Percentiles rank a stretch among this genome's conserved stretches.
Evolutionary conservation across 106 monocot genomes (phyloP).

Genomic region (Triglochin maritima): DNA sequence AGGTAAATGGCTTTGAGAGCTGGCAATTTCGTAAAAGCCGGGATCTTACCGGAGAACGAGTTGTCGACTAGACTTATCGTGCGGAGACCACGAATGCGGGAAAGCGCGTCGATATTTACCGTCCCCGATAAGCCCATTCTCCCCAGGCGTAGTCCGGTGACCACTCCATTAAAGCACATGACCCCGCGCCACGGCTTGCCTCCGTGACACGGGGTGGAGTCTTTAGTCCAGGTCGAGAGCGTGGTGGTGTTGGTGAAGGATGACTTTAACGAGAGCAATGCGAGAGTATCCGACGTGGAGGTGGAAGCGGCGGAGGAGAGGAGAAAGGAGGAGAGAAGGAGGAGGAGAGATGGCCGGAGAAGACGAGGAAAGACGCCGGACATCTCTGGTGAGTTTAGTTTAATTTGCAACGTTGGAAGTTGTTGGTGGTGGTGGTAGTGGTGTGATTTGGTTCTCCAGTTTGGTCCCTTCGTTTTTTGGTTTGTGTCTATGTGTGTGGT

Average conservation of each 20-base stretch:
- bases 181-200: constrained; percentile 42
- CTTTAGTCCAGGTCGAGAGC: constrained; percentile 41
- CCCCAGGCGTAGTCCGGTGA: constrained; percentile 41
- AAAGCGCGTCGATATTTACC: constrained; percentile 42
- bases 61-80: constrained; percentile 34
- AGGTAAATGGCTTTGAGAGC: constrained; percentile 55
- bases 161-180: constrained; percentile 30
- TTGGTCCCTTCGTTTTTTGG: too few species aligned
- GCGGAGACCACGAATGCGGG: constrained; percentile 33
- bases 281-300: constrained; percentile 5
- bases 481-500: too few species aligned
- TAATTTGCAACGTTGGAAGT: too few species aligned
- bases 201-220: constrained; percentile 18
- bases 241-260: constrained; percentile 27
- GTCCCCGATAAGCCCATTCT: constrained; percentile 37
- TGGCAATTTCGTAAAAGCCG: constrained; percentile 26
- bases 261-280: constrained; percentile 34
- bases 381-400: too few species aligned
- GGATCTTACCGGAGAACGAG: constrained; percentile 51
- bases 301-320: too few species aligned
- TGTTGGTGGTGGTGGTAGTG: too few species aligned
- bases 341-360: constrained; percentile 1
- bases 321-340: neutral
- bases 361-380: neutral
- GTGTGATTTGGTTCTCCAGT: too few species aligned